Evolutionary conservation across 805 yeast genomes (phyloP), one percentile per base, ranked within the genome.

Genomic region (Teunomyces lycoperdinae): DNA sequence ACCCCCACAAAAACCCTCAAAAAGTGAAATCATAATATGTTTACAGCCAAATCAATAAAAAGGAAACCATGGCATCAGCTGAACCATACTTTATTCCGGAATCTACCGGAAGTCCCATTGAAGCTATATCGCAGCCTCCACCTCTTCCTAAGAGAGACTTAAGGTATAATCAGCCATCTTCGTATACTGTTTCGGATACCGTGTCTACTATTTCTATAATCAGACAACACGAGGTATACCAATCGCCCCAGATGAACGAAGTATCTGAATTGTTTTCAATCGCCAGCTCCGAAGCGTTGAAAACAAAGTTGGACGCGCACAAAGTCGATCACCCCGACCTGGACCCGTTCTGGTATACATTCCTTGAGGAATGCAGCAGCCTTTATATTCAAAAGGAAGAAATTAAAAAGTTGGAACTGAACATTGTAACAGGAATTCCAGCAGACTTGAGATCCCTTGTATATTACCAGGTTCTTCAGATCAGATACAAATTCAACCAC

Each of bases 401-500:
- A 13, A 40, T 44, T 6, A 43, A 24, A 13, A 52, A 50, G 13
- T 49, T 68, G 27, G 71, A 67, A 46, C 24, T 40, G 4, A 54
- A 61, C 8, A 42, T 72, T 14, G 29, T 56, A 1, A 32, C 46
- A 3, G 74, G 75, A 0, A 61, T 73, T 4, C 74, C 77, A 0
- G 52, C 33, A 2, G 51, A 55, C 2, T 52, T 66, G 40, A 56
- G 76, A 36, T 56, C 64, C 3, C 47, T 61, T n/a, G 62, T 68
- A 0, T 73, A 73, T 46, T 54, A 67, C 41, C 67, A 64, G 46
- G 57, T 60, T 3, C 55, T 71, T 43, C 67, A 66, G 45, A 61
- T 71, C 2, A 58, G 61, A 43, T 56, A 62, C 49, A 58, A 54
- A 30, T 51, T 70, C 39, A 69, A 61, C 39, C 49, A 45, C 17